Percentiles rank a stretch among this genome's conserved stretches.
Evolutionary conservation across 305 asterid genomes (phyloP).

Genomic region (Withania somnifera): DNA sequence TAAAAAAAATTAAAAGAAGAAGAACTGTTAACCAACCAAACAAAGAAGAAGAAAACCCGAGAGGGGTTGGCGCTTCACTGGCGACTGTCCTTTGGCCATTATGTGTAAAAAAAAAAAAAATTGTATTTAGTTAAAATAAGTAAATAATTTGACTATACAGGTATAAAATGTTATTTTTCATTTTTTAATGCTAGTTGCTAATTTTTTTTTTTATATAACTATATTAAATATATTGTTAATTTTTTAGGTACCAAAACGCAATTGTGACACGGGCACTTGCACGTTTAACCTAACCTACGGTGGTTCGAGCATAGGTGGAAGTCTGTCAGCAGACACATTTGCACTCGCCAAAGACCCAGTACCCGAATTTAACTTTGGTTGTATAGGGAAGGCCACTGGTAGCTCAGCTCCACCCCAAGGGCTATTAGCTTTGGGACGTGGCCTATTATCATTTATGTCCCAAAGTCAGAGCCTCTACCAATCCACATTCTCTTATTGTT

Average conservation of each 20-base stretch:
- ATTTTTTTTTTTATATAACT: not conserved
- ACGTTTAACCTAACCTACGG: slow-evolving; percentile 69
- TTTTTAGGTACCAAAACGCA: slow-evolving; percentile 50
- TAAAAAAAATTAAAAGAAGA: too few relatives aligned
- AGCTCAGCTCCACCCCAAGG: slow-evolving; percentile 63
- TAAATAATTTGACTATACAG: too few relatives aligned
- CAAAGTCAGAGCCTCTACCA: slow-evolving; percentile 44
- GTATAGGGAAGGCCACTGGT: slow-evolving; percentile 47
- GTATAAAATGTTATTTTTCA: too few relatives aligned
- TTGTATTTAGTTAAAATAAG: too few relatives aligned
- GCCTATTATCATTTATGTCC: slow-evolving; percentile 48
- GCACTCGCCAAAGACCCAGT: slow-evolving; percentile 48
- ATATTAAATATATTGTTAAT: too few relatives aligned
- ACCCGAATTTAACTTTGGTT: slow-evolving; percentile 49
- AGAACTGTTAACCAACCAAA: too few relatives aligned
- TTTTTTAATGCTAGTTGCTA: not conserved
- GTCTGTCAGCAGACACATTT: slow-evolving; percentile 52
- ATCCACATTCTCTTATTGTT: slow-evolving; percentile 84
- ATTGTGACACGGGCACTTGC: slow-evolving; percentile 44
- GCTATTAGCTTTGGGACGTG: slow-evolving; percentile 69
- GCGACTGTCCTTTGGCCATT: too few relatives aligned
- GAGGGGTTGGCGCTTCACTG: too few relatives aligned
- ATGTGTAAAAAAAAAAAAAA: too few relatives aligned
- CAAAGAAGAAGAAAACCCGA: too few relatives aligned
- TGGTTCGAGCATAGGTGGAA: slow-evolving; percentile 39